These are phyloP conservation scores for Salix brachista DNA, from an alignment of 345 rosid species.

Conservation along the genomic window DNA sequence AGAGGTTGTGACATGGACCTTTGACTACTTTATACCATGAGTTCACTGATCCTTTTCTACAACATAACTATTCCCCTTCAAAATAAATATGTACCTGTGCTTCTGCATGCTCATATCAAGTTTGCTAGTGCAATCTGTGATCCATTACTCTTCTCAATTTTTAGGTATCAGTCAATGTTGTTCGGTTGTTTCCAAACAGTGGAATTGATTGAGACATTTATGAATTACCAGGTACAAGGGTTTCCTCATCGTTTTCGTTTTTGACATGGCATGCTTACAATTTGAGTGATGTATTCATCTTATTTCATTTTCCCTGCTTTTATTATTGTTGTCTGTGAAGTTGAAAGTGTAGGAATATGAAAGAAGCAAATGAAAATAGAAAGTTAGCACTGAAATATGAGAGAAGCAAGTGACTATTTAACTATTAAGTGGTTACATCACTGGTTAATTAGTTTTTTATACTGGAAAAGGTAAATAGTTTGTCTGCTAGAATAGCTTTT, in stretches of 20 bases:
- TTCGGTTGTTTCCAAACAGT: slow-evolving; percentile 88
- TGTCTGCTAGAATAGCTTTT: no score
- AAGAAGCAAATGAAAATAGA: no score
- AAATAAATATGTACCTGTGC: background rate
- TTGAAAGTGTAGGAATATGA: background rate
- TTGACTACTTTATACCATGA: background rate
- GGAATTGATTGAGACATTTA: slow-evolving; percentile 93
- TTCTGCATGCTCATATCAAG: background rate
- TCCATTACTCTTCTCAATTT: background rate
- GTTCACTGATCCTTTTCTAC: background rate
- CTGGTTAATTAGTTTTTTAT: no score
- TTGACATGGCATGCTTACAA: background rate
- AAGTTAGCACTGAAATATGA: no score
- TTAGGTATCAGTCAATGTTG: slow-evolving; percentile 95
- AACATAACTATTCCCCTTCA: background rate
- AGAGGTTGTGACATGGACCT: background rate
- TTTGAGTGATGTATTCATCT: background rate
- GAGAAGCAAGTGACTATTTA: no score
- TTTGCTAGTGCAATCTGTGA: background rate
- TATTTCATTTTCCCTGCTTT: background rate
- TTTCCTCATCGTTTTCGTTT: background rate
- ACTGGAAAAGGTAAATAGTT: no score
- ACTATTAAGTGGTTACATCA: no score
- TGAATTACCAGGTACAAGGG: slow-evolving; percentile 90
- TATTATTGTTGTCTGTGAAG: background rate